Percentiles rank a stretch among this genome's conserved stretches.
Conservation (phyloP, 2,329 filamentous ascomycete genomes). For the Orbilia ellipsospora region DNA sequence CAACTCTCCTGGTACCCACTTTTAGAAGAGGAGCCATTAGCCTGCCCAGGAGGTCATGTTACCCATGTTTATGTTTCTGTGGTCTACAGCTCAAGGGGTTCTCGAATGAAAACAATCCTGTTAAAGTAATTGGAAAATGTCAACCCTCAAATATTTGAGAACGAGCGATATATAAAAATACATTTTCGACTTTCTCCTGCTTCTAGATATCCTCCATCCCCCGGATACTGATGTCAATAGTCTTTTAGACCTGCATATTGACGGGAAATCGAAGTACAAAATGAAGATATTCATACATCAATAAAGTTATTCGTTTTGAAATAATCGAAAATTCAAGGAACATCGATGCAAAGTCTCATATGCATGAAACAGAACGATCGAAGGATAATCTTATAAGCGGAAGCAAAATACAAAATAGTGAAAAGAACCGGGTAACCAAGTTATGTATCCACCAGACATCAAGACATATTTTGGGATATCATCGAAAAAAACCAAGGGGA, state of each 20-base stretch:
- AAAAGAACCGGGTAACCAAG: slow-evolving; percentile 21
- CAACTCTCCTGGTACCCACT: slow-evolving; percentile 53
- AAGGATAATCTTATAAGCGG: neutral
- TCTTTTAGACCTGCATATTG: neutral
- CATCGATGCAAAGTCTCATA: neutral
- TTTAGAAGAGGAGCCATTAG: slow-evolving; percentile 30
- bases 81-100: slow-evolving; percentile 10
- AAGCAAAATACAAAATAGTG: neutral
- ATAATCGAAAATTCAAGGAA: neutral
- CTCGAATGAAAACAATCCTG: neutral
- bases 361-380: no score
- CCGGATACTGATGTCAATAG: neutral
- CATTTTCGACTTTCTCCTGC: slow-evolving; percentile 6
- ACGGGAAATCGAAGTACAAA: neutral
- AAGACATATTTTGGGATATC: slow-evolving; percentile 51
- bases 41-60: slow-evolving; percentile 50
- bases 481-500: slow-evolving; percentile 38
- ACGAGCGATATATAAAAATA: slow-evolving; percentile 25
- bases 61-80: slow-evolving; percentile 40
- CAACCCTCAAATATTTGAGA: neutral
- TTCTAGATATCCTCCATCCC: neutral
- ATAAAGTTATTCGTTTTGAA: neutral
- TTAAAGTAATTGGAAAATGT: neutral
- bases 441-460: slow-evolving; percentile 34
- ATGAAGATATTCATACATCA: neutral